Percentiles rank a stretch among this genome's conserved stretches.
phyloP scores from a whole-genome alignment of 2,329 filamentous ascomycete species.

The Aureobasidium sp. region DNA sequence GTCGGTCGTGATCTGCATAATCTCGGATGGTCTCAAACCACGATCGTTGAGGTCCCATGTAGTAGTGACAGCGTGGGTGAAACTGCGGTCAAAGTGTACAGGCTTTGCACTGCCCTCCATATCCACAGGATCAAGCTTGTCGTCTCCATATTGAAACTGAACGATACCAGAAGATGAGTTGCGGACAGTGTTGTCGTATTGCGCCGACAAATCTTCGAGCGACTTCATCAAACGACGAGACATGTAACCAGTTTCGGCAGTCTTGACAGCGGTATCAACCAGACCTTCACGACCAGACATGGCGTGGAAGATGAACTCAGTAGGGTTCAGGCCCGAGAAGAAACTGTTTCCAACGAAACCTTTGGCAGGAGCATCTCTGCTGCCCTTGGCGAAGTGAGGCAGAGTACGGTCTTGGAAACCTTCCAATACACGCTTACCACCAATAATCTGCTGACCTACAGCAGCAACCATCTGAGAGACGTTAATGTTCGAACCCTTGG shows the following conservation, averaged over 20 bases:
- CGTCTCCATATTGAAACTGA: slow-evolving; percentile 95
- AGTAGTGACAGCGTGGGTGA: slow-evolving; percentile 66
- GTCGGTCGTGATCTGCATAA: slow-evolving; percentile 59
- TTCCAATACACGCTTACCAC: slow-evolving; percentile 83
- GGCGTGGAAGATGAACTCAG: slow-evolving; percentile 95
- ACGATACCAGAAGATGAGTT: slow-evolving; percentile 85
- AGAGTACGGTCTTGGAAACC: slow-evolving; percentile 94
- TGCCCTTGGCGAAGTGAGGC: slow-evolving; percentile 91
- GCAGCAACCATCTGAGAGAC: slow-evolving; percentile 98
- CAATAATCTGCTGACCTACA: slow-evolving; percentile 97
- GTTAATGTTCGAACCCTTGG: slow-evolving; percentile 95
- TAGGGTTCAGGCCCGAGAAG: slow-evolving; percentile 82
- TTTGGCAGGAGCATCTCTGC: slow-evolving; percentile 86
- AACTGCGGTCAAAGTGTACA: slow-evolving; percentile 87
- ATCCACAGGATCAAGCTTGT: slow-evolving; percentile 90
- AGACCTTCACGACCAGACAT: slow-evolving; percentile 97
- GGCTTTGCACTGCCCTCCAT: slow-evolving; percentile 94
- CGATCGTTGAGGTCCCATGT: slow-evolving; percentile 74
- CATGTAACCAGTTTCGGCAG: slow-evolving; percentile 98
- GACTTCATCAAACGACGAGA: slow-evolving; percentile 97
- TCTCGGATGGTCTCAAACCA: slow-evolving; percentile 67
- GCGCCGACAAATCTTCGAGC: slow-evolving; percentile 83
- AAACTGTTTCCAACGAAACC: slow-evolving; percentile 97
- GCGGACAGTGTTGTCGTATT: slow-evolving; percentile 91
- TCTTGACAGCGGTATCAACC: slow-evolving; percentile 98